These are phyloP conservation scores for Garcia nutans DNA, from an alignment of 345 rosid genomes.

Conservation along the genomic window DNA sequence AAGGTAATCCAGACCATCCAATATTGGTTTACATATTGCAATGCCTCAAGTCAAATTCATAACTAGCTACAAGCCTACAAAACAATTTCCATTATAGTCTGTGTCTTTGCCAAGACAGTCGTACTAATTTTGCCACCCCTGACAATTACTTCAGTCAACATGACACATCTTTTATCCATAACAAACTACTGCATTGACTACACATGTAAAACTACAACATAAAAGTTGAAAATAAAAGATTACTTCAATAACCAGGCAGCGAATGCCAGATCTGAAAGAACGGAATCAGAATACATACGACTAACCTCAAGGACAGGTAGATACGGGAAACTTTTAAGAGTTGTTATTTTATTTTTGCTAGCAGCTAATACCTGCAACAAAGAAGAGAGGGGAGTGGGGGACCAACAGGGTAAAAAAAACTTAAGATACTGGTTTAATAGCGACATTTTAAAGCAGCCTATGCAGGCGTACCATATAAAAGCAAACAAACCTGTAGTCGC, in stretches of 20 bases:
- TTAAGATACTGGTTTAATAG: constrained; percentile 1
- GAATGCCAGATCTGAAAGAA: not conserved
- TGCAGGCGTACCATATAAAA: constrained; percentile 6
- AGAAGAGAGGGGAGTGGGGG: not conserved
- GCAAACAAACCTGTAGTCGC: constrained; percentile 73
- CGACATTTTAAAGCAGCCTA: constrained; percentile 1
- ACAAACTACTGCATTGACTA: not conserved
- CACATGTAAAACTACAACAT: not conserved
- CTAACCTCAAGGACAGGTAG: constrained; percentile 90
- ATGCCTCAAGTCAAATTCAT: constrained; percentile 4
- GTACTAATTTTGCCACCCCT: not conserved
- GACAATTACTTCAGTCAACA: not conserved
- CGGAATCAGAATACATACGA: not conserved
- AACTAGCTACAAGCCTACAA: not conserved
- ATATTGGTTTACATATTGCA: not conserved
- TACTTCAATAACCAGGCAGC: not conserved
- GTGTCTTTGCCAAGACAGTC: not conserved
- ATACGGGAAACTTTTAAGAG: constrained; percentile 85
- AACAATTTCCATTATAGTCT: not conserved
- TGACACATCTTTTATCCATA: not conserved
- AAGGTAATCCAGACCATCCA: not conserved
- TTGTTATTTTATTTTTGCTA: constrained; percentile 90
- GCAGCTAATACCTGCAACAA: constrained; percentile 83
- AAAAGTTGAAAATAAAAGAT: not conserved
- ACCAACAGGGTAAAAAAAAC: too few relatives aligned